Base-by-base conservation (phyloP, 2,329 filamentous ascomycete genomes). In the Pseudogymnoascus sp. region DNA sequence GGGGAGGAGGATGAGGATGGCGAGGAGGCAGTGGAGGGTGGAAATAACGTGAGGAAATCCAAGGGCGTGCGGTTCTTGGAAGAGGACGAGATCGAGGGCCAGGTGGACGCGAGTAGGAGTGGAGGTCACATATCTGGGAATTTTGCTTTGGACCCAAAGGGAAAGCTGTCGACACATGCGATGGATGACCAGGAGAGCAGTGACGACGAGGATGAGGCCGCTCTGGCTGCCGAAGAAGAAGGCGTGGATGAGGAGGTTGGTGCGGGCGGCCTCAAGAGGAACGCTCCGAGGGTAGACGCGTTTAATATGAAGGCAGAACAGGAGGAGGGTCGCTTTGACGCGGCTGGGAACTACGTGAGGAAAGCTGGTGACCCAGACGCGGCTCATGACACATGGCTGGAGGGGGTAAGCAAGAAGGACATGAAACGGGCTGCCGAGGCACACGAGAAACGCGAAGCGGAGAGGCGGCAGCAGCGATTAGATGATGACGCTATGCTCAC, bases 291-390 rank as follows among this genome's bases (percentile, higher is more conserved):
- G 74, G 82, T 99, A 5, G 95, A 97, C 74, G 93, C 93, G 2
- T 99, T 99, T 81, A 97, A 99, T 72, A 90, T 99, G 81, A 86
- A 85, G 64, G 79, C 84, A 11, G 95, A 99, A 75, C 87, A 96
- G 74, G 92, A 97, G 72, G 93, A 97, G 69, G 95, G 95, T 1
- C 83, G 86, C 10, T 99, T 97, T 71, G 95, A 99, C 73, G 89
- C 95, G 69, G 80, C 87, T 1, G 93, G 93, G 8, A 99, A 97
- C 74, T 99, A 87, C 73, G 86, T 99, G 50, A 86, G 95, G 63
- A 96, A 96, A 75, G 93, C 93, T 0, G 84, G 79, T 7, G 95
- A 99, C 70, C 91, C 91, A 0, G 92, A 97, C 69, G 91, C 93
- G 0, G 85, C 90, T 24, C 92, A 99, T 74, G 95, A 99, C 76